Conservation (phyloP, 2,329 filamentous ascomycete genomes). For the Pyrenophora seminiperda region DNA sequence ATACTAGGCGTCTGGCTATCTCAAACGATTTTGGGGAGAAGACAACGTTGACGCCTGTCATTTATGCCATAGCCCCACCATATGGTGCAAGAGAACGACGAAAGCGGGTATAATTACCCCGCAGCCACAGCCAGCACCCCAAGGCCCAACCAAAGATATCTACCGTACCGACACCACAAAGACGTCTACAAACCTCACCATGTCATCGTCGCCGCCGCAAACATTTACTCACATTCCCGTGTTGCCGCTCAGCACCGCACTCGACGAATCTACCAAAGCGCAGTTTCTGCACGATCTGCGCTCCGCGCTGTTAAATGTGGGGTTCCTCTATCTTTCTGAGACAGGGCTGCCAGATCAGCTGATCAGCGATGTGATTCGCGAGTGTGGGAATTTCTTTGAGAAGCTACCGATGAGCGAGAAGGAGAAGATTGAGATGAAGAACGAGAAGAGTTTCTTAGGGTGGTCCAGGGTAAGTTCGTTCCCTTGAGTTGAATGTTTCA, state of each 20-base stretch:
- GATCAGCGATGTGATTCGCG: constrained; percentile 66
- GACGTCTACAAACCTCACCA: not conserved
- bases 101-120: too few species aligned
- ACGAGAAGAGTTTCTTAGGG: constrained; percentile 54
- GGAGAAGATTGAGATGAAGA: constrained; percentile 61
- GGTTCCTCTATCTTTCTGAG: constrained; percentile 84
- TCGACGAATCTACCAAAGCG: constrained; percentile 71
- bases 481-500: constrained; percentile 3
- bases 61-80: too few species aligned
- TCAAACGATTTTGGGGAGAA: too few species aligned
- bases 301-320: constrained; percentile 80
- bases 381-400: constrained; percentile 74
- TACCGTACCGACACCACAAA: too few species aligned
- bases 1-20: too few species aligned
- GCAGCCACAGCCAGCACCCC: too few species aligned
- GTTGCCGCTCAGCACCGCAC: constrained; percentile 72
- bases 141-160: too few species aligned
- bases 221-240: constrained; percentile 77
- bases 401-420: constrained; percentile 78
- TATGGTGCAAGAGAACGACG: too few species aligned
- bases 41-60: too few species aligned
- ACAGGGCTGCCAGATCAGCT: constrained; percentile 64
- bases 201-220: not conserved
- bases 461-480: constrained; percentile 51
- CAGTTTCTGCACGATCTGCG: constrained; percentile 73